Evolutionary conservation across 805 yeast species (phyloP).

Genomic region (Pichia ethanolica): DNA sequence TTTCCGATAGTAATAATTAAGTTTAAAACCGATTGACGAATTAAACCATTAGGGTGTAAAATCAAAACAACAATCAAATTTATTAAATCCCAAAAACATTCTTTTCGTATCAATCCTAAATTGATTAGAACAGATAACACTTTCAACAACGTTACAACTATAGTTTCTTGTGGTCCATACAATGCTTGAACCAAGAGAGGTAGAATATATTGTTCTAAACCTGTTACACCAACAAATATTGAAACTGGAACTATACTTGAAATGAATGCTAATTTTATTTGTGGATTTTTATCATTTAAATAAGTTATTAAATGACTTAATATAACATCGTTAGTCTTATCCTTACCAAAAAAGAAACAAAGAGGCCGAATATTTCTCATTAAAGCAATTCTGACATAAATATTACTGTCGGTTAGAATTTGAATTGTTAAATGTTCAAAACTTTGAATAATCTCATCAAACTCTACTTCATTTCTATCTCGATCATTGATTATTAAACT

Average conservation of each 20-base stretch:
- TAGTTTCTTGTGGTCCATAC: conserved; percentile 76
- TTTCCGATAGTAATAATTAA: conserved; percentile 56
- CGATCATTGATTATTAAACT: conserved; percentile 27
- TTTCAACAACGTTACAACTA: conserved; percentile 61
- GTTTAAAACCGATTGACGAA: conserved; percentile 59
- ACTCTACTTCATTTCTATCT: conserved; percentile 31
- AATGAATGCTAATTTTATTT: conserved; percentile 64
- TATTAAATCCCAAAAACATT: conserved; percentile 49
- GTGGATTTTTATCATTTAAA: conserved; percentile 67
- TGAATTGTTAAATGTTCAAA: conserved; percentile 61
- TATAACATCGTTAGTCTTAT: conserved; percentile 80
- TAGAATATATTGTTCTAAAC: conserved; percentile 79
- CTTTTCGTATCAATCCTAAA: conserved; percentile 47
- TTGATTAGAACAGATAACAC: conserved; percentile 49
- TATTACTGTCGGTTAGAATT: conserved; percentile 61
- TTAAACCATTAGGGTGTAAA: conserved; percentile 83
- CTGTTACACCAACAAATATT: conserved; percentile 69
- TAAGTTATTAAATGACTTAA: conserved; percentile 88
- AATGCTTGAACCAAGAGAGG: conserved; percentile 81
- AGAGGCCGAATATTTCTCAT: conserved; percentile 66
- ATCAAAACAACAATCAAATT: conserved; percentile 47
- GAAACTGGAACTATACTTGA: conserved; percentile 67
- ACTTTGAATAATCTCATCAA: conserved; percentile 38
- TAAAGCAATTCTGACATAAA: conserved; percentile 62
- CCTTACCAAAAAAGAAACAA: conserved; percentile 78